Base-by-base conservation (phyloP, 345 rosid genomes). In the Toxicodendron radicans region DNA sequence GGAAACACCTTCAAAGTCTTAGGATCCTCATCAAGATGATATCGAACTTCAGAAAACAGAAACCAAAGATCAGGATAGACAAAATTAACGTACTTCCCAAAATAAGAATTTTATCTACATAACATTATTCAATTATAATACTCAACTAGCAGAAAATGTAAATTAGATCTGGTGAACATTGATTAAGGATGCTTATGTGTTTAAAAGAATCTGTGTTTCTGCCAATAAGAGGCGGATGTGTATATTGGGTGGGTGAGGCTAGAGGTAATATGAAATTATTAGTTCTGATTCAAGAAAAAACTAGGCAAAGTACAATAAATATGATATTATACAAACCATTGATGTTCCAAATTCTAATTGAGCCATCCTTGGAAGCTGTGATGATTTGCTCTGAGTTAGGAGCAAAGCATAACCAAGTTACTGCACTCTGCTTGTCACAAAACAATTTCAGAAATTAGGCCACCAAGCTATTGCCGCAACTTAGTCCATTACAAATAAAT, bases 1-100 rank as follows among this genome's bases (percentile, higher is more conserved):
- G 91, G 92, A 76, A 92, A 90, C 74, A 86, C 92, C 85, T 90
- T 93, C 84, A 96, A 71, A 62, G 92, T 85, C 89, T 96, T 96
- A 3, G 99, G 97, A 80, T 96, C 99, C 93, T 96, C 98, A 71
- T 93, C 97, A 58, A 96, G 89, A 81, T 93, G 97, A 75, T 93
- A 96, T 18, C 95, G 97, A 43, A 96, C 99, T 93, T 76, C 81
- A 73, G 65, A 64, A 76, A 46, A 73, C 49, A 72, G 64, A 74
- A 4, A 38, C 48, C 77, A 64, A 67, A 69, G 33, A 48, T 78
- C 60, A 79, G 80, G 14, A 67, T 35, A 21, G n/a, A 43, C 68
- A 68, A 57, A 57, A 38, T 38, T 27, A 67, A 51, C 5, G 54
- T 32, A 53, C 30, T 33, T 20, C 53, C 58, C 10, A 27, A 46